These are phyloP conservation scores for Fusarium lateritium DNA, from an alignment of 2,329 filamentous ascomycete species.

Conservation along the genomic window DNA sequence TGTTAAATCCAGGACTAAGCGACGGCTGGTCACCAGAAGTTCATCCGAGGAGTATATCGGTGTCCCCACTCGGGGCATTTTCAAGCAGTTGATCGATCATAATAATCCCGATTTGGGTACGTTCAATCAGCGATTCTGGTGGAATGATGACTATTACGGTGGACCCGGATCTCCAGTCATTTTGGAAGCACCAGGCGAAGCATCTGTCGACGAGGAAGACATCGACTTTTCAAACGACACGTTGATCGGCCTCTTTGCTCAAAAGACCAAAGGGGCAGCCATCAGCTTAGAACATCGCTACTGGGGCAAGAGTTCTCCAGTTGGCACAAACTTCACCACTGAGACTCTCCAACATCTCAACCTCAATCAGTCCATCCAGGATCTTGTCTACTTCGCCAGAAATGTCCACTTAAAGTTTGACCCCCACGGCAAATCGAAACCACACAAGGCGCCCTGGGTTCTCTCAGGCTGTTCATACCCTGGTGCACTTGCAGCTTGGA, in stretches of 20 bases:
- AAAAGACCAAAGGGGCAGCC: conserved; percentile 78
- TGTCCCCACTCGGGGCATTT: conserved; percentile 47
- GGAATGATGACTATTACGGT: conserved; percentile 80
- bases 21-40: too few species aligned
- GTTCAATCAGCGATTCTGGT: conserved; percentile 84
- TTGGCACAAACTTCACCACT: conserved; percentile 69
- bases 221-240: conserved; percentile 80
- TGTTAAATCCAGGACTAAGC: too few species aligned
- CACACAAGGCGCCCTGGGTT: too few species aligned
- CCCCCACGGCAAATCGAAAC: too few species aligned
- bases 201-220: conserved; percentile 67
- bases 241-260: conserved; percentile 74
- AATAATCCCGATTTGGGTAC: conserved; percentile 67
- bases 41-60: too few species aligned
- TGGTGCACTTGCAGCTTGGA: too few species aligned
- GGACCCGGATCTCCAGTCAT: conserved; percentile 84
- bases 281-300: conserved; percentile 88
- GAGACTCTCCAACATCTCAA: conserved; percentile 82
- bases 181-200: conserved; percentile 76
- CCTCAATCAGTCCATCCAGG: conserved; percentile 82
- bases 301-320: conserved; percentile 81
- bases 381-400: conserved; percentile 76
- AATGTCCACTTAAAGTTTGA: too few species aligned
- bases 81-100: conserved; percentile 73
- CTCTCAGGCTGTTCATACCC: too few species aligned